Evolutionary conservation across 129 eudicot species (phyloP), one percentile per base, ranked within the genome.

Genomic region (Daucus carota): DNA sequence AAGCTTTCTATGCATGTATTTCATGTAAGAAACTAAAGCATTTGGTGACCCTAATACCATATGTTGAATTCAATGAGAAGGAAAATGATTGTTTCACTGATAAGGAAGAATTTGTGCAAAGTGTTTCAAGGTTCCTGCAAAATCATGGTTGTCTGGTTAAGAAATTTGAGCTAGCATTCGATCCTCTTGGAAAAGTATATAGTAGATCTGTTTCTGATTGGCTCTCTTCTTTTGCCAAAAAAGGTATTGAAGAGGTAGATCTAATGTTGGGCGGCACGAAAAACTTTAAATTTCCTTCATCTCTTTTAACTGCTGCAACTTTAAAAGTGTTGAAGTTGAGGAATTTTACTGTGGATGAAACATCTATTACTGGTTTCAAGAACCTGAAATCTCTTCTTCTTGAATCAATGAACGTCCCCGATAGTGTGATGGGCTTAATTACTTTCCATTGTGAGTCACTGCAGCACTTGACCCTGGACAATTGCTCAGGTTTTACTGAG

Each of bases 241-340:
- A 60, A 6, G 34, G 68, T n/a, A 60, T 60, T 16, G 72, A 67
- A 67, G 72, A 67, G 43, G 26, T 67, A 12, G 72, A 67, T 67
- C 72, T 67, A 15, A 34, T 0, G 26, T 15, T 67, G 1, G 22
- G 34, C 15, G 18, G 34, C 16, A 60, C 16, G 11, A 24, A 2
- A 2, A 31, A 2, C 9, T 2, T 60, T 16, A 32, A 1, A 26
- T 26, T 60, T 60, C 34, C 33, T 9, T 2, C 9, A 18, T 60
- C 33, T 24, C 11, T n/a, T 32, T 60, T 60, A 14, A 14, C 72
- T 67, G 43, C 10, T 7, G 13, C 20, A 67, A 67, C 43, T 15
- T 16, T 67, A 9, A 67, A 34, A 67, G 72, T 67, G 72, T 34
- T 67, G 43, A 67, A 8, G 2, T 67, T 67, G 34, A 31, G 72